A percentile compares a stretch with the other conserved stretches of the same genome.
These are phyloP conservation scores for Globisporangium paddicum DNA, from an alignment of 352 stramenopile genomes.

Conservation along the genomic window DNA sequence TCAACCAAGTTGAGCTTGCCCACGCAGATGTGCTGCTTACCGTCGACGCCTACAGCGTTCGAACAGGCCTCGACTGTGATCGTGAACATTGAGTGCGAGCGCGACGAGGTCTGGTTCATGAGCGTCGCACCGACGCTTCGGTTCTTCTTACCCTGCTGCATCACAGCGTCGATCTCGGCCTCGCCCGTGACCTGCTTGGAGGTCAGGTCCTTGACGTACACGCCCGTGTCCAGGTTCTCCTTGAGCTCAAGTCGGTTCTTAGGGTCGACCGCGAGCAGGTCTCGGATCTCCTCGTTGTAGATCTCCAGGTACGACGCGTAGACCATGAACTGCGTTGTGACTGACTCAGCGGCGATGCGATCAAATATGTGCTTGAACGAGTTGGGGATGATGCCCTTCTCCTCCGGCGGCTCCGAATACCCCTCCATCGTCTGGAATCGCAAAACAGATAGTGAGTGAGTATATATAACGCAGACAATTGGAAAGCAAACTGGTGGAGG, in stretches of 20 bases:
- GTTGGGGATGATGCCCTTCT: constrained; percentile 87
- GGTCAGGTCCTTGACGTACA: constrained; percentile 88
- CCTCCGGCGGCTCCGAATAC: constrained; percentile 55
- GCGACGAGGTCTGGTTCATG: constrained; percentile 97
- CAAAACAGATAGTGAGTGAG: no score
- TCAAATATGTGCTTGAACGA: constrained; percentile 90
- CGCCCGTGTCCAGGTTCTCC: constrained; percentile 88
- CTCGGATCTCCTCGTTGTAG: constrained; percentile 97
- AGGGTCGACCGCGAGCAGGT: constrained; percentile 88
- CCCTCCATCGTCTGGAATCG: constrained; percentile 65
- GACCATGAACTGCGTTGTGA: constrained; percentile 95
- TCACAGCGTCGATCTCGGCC: constrained; percentile 89
- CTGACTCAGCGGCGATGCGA: constrained; percentile 74
- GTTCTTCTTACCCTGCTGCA: constrained; percentile 95
- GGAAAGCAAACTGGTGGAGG: no score
- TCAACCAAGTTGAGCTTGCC: constrained; percentile 96
- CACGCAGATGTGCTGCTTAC: constrained; percentile 92
- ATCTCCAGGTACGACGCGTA: constrained; percentile 96
- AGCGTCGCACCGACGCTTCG: constrained; percentile 92
- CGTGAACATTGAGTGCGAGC: constrained; percentile 97
- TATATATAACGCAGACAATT: no score
- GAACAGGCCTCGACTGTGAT: constrained; percentile 93
- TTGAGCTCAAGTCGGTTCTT: constrained; percentile 83
- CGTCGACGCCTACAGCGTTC: constrained; percentile 51
- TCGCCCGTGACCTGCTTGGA: constrained; percentile 81